These are phyloP conservation scores for Meripilus lineatus DNA, from an alignment of 1,284 basidiomycete genomes.

Conservation along the genomic window DNA sequence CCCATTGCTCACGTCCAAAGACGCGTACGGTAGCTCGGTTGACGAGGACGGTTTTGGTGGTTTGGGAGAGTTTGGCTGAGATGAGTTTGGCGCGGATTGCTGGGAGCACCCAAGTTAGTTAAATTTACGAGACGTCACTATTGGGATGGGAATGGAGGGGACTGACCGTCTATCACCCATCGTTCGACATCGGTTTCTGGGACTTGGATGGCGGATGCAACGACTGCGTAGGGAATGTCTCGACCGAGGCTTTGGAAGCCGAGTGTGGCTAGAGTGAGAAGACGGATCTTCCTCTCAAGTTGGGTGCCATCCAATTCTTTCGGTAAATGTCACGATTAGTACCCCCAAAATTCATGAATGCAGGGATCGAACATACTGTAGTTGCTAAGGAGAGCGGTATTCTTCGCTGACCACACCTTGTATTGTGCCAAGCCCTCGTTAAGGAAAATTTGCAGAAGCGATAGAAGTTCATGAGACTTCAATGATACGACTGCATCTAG, in stretches of 20 bases:
- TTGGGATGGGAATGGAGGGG: constrained; percentile 2
- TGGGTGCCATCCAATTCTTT: constrained; percentile 48
- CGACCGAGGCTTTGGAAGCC: constrained; percentile 75
- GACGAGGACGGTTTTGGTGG: constrained; percentile 71
- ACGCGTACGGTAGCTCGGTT: constrained; percentile 73
- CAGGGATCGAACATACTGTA: constrained; percentile 45
- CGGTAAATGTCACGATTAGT: not conserved
- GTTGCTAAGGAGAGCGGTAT: constrained; percentile 49
- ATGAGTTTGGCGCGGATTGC: constrained; percentile 84
- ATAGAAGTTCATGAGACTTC: constrained; percentile 63
- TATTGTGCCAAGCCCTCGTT: constrained; percentile 64
- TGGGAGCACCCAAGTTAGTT: constrained; percentile 26
- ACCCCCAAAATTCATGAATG: constrained; percentile 14
- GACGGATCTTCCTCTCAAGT: constrained; percentile 78
- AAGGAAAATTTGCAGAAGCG: constrained; percentile 70
- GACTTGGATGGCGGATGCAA: constrained; percentile 69
- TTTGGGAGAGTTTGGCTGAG: constrained; percentile 84
- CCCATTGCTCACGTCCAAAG: constrained; percentile 82
- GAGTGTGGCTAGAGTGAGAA: constrained; percentile 77
- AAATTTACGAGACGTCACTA: not conserved
- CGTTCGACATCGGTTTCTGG: constrained; percentile 73
- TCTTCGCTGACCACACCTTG: constrained; percentile 53
- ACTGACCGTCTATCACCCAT: constrained; percentile 88
- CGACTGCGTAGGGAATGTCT: constrained; percentile 70
- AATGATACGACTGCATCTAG: constrained; percentile 68